Base-by-base conservation (phyloP, 495 filamentous ascomycete genomes). In the Lentithecium fluviatile region DNA sequence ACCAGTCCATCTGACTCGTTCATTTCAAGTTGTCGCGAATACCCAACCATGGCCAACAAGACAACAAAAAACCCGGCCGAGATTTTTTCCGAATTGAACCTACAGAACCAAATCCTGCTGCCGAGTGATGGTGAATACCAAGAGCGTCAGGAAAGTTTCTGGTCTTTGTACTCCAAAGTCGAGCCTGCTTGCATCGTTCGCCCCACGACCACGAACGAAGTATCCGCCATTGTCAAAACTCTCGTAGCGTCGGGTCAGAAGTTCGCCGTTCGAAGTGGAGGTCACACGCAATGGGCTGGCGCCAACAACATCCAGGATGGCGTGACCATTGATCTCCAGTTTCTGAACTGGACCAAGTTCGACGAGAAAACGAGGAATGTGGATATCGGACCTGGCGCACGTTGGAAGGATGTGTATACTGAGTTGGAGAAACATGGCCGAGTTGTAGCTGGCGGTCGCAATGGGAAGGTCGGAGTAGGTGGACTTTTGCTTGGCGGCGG, bases 401-500 rank as follows among this genome's bases (percentile, higher is more conserved):
- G 38, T 13, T 65, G 62, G 62, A 19, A 21, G 10, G 55, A 59
- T 23, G 65, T 67, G 2, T 64, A 59, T 40, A 8, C 6, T n/a
- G 42, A 36, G 24, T 48, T 65, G 21, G 26, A 60, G 17, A 36
- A 51, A 15, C 20, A 38, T 20, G 25, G 45, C 29, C 10, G 52
- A 0, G n/a, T n/a, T 12, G 65, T 60, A 13, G 29, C 47, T 21
- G 61, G 65, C n/a, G 65, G 47, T n/a, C 53, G 65, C 17, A 26
- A 21, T 38, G 75, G 74, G 17, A 74, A 77, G 52, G 76, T 76
- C 0, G 75, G 77, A 5, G 73, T 80, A 2, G 78, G 77, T 37
- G 78, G 79, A 0, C 76, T 62, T 15, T 13, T 56, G 19, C n/a
- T 38, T 24, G 58, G 58, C 7, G 50, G 58, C 17, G 58, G 58